Evolutionary conservation across 116 monocot genomes (phyloP).

Genomic region (Posidonia oceanica): DNA sequence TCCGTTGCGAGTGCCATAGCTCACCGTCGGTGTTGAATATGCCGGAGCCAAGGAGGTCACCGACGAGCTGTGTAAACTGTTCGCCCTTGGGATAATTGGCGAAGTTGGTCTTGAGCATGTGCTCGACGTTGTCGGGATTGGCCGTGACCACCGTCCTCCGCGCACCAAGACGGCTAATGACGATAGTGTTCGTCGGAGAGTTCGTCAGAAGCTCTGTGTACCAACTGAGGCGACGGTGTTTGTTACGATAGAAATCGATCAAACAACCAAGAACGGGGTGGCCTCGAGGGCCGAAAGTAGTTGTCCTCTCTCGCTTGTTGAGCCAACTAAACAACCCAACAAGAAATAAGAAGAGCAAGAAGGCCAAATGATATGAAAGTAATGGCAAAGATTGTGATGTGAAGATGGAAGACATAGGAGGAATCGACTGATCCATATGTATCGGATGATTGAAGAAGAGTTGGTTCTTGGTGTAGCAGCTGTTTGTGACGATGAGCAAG

Average conservation of each 20-base stretch:
- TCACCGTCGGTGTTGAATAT: constrained; percentile 64
- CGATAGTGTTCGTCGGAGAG: constrained; percentile 46
- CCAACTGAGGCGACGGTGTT: constrained; percentile 39
- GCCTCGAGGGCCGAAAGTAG: background rate
- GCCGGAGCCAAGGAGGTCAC: constrained; percentile 51
- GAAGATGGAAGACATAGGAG: no score
- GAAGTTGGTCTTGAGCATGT: no score
- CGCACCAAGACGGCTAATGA: constrained; percentile 31
- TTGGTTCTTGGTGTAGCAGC: no score
- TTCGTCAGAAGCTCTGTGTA: constrained; percentile 49
- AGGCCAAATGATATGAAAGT: no score
- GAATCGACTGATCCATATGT: no score
- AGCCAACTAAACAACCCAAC: no score
- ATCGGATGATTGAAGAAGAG: no score
- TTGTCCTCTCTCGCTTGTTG: no score
- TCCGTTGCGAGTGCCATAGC: constrained; percentile 43
- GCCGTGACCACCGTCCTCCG: constrained; percentile 50
- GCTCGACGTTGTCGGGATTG: constrained; percentile 55
- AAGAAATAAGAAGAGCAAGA: no score
- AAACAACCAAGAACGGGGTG: constrained; percentile 43
- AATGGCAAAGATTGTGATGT: no score
- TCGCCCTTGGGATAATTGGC: constrained; percentile 68
- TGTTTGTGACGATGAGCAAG: no score
- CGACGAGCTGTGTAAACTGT: constrained; percentile 47
- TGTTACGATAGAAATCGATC: constrained; percentile 37